Conservation (phyloP, 148 eudicot genomes). For the Vaccinium corymbosum region DNA sequence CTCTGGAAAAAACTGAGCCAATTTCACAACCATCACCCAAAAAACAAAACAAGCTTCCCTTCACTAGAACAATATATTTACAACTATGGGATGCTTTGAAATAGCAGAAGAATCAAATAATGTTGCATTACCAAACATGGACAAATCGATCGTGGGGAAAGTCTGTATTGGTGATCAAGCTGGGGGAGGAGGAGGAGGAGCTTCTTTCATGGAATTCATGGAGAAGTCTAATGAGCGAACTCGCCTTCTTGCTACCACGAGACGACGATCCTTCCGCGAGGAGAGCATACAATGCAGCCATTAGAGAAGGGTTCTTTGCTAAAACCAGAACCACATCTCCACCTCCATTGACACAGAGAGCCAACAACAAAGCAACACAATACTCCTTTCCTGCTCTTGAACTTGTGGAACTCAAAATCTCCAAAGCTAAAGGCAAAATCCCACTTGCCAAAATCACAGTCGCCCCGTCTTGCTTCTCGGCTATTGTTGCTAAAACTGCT, state of each 20-base stretch:
- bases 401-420: conserved; percentile 39
- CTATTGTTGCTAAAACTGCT: conserved; percentile 57
- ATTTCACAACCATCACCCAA: neutral
- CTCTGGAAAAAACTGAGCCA: conserved; percentile 34
- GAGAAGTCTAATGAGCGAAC: conserved; percentile 55
- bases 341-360: conserved; percentile 56
- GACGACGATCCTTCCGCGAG: conserved; percentile 47
- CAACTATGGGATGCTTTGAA: conserved; percentile 7
- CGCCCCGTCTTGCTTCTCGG: conserved; percentile 63
- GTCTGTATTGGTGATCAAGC: conserved; percentile 14
- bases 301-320: conserved; percentile 61
- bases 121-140: conserved; percentile 48
- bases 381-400: conserved; percentile 55
- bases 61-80: neutral
- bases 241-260: conserved; percentile 62
- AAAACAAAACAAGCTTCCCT: neutral
- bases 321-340: conserved; percentile 71
- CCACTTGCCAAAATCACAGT: conserved; percentile 41
- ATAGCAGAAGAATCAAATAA: neutral
- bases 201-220: conserved; percentile 62
- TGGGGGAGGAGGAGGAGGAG: conserved; percentile 42
- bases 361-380: conserved; percentile 58
- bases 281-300: conserved; percentile 55
- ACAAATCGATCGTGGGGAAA: conserved; percentile 51
- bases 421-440: conserved; percentile 31